Percentiles rank a stretch among this genome's conserved stretches.
phyloP scores from a whole-genome alignment of 208 protist species.

The Crithidia bombi region DNA sequence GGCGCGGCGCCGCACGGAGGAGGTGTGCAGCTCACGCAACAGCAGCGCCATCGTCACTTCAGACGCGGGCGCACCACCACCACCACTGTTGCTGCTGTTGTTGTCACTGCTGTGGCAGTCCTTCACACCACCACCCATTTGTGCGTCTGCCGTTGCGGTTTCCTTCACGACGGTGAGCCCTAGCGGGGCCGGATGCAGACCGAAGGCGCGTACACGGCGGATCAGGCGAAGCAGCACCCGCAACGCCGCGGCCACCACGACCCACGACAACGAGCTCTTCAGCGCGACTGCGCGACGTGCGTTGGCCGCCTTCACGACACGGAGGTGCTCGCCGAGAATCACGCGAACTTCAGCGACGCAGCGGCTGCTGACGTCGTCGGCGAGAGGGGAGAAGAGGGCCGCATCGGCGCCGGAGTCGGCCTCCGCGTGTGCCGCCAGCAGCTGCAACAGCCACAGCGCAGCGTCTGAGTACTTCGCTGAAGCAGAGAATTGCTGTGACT shows the following conservation, averaged over 20 bases:
- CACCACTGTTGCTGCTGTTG: not conserved
- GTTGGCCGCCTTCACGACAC: conserved; percentile 67
- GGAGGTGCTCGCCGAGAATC: conserved; percentile 72
- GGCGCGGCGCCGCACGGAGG: conserved; percentile 22
- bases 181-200: conserved; percentile 72
- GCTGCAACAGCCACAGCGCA: conserved; percentile 60
- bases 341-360: conserved; percentile 69
- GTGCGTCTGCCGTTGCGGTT: not conserved
- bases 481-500: not conserved
- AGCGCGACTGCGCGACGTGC: conserved; percentile 69
- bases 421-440: conserved; percentile 68
- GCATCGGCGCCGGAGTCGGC: conserved; percentile 29
- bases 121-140: conserved; percentile 3
- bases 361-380: conserved; percentile 78
- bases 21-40: conserved; percentile 37
- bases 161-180: conserved; percentile 29
- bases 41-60: conserved; percentile 34
- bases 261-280: conserved; percentile 50
- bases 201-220: conserved; percentile 62
- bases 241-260: conserved; percentile 59
- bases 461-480: conserved; percentile 41
- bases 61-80: not conserved
- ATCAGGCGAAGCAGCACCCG: conserved; percentile 76
- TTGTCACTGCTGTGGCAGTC: not conserved
- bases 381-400: conserved; percentile 76